These are phyloP conservation scores for Globisporangium camurandrum DNA, from an alignment of 352 stramenopile species.

Conservation along the genomic window DNA sequence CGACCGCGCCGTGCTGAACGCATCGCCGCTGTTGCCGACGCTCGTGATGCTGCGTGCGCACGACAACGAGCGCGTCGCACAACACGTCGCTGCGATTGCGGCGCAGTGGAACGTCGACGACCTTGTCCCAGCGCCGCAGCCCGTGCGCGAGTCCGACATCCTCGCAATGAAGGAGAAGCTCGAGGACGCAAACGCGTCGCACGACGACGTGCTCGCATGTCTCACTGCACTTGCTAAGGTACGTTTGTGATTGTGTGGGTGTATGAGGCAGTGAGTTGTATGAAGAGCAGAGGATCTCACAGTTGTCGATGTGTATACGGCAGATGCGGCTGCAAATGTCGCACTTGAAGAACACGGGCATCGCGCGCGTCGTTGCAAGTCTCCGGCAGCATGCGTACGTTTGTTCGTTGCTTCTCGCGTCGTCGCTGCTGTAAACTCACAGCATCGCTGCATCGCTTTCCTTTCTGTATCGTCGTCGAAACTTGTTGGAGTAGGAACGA, in stretches of 20 bases:
- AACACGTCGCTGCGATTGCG: slow-evolving; percentile 26
- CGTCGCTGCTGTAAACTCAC: no score
- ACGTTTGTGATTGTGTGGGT: slow-evolving; percentile 3
- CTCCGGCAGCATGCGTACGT: slow-evolving; percentile 71
- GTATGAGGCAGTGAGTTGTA: background rate
- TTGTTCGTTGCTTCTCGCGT: no score
- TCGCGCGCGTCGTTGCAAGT: slow-evolving; percentile 48
- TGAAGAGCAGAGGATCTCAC: background rate
- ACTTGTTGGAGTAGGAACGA: slow-evolving; percentile 59
- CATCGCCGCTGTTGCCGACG: slow-evolving; percentile 24
- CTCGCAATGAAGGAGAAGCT: slow-evolving; percentile 53
- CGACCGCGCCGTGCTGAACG: slow-evolving; percentile 21
- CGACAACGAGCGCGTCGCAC: slow-evolving; percentile 18
- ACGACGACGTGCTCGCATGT: slow-evolving; percentile 59
- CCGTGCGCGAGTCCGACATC: slow-evolving; percentile 49
- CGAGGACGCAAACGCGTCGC: slow-evolving; percentile 31
- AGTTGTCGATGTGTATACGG: background rate
- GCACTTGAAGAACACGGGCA: slow-evolving; percentile 62
- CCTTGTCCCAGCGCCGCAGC: slow-evolving; percentile 35
- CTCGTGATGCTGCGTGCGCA: slow-evolving; percentile 34
- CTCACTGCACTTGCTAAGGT: slow-evolving; percentile 49
- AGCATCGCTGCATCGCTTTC: background rate
- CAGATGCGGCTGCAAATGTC: slow-evolving; percentile 57
- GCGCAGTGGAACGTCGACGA: slow-evolving; percentile 45
- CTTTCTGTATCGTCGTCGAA: no score